Evolutionary conservation across 805 yeast genomes (phyloP).

Genomic region (Candida insectalens): DNA sequence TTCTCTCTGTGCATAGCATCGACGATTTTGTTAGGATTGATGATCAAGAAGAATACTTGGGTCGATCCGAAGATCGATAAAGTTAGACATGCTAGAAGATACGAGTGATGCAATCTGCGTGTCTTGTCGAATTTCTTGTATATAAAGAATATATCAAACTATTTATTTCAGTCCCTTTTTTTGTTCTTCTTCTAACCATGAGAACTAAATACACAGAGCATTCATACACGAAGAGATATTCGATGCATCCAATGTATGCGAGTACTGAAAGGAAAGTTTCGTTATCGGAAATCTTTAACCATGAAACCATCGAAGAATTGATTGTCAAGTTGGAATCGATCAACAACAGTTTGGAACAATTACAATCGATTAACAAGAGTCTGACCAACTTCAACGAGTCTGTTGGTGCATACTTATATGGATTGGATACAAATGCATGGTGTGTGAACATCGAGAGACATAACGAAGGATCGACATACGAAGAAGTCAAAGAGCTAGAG

Average conservation of each 20-base stretch:
- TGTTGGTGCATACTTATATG: constrained; percentile 62
- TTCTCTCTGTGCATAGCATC: constrained; percentile 77
- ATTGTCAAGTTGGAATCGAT: constrained; percentile 17
- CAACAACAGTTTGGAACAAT: constrained; percentile 45
- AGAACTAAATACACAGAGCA: too few species aligned
- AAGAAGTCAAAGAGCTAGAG: too few species aligned
- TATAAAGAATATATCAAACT: too few species aligned
- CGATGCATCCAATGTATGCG: too few species aligned
- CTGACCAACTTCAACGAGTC: constrained; percentile 66
- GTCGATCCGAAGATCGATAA: constrained; percentile 35
- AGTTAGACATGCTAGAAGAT: constrained; percentile 37
- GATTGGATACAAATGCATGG: constrained; percentile 79
- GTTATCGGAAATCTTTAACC: too few species aligned
- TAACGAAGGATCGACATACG: too few species aligned
- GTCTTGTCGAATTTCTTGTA: too few species aligned
- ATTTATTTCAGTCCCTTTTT: too few species aligned
- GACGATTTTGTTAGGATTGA: constrained; percentile 49
- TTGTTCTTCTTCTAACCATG: too few species aligned
- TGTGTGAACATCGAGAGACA: constrained; percentile 63
- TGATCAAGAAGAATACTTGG: constrained; percentile 33
- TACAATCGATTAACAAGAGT: constrained; percentile 52
- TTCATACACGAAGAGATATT: too few species aligned
- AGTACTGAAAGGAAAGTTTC: too few species aligned
- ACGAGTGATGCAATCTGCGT: constrained; percentile 24
- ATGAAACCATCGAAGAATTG: background rate